phyloP scores from a whole-genome alignment of 805 yeast genomes.

The Ogataea siamensis region DNA sequence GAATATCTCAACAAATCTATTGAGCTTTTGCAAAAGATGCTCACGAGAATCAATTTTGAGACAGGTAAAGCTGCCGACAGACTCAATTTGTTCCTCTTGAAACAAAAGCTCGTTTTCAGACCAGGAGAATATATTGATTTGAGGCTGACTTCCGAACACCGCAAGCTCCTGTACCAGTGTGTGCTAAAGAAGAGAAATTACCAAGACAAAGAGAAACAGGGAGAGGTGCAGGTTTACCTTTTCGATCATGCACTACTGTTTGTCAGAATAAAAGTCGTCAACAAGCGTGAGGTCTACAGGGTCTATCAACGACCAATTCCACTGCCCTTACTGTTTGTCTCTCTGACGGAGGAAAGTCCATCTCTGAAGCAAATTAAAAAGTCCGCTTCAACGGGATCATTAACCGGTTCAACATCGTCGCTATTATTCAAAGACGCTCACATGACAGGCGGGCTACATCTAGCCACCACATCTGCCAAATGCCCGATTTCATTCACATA shows the following conservation, averaged over 20 bases:
- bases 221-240: slow-evolving; percentile 80
- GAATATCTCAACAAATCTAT: slow-evolving; percentile 69
- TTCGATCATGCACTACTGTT: slow-evolving; percentile 86
- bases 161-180: slow-evolving; percentile 78
- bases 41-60: slow-evolving; percentile 77
- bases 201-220: slow-evolving; percentile 68
- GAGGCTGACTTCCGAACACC: slow-evolving; percentile 75
- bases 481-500: slow-evolving; percentile 52
- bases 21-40: slow-evolving; percentile 68
- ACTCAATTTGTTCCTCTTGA: slow-evolving; percentile 81
- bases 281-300: slow-evolving; percentile 86
- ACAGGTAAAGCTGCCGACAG: slow-evolving; percentile 94
- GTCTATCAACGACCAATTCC: slow-evolving; percentile 90
- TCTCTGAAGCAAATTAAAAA: slow-evolving; percentile 46
- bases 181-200: slow-evolving; percentile 66
- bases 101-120: slow-evolving; percentile 77
- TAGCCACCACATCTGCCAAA: slow-evolving; percentile 33
- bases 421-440: slow-evolving; percentile 26
- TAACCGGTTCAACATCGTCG: slow-evolving; percentile 32
- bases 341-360: slow-evolving; percentile 79
- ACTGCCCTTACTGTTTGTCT: slow-evolving; percentile 67
- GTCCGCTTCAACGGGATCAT: slow-evolving; percentile 37
- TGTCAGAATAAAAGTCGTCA: slow-evolving; percentile 80
- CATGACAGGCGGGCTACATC: slow-evolving; percentile 17
- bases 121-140: slow-evolving; percentile 84